Evolutionary conservation across 2,329 filamentous ascomycete genomes (phyloP), one percentile per base, ranked within the genome.

Genomic region (Arthrobotrys conoides): DNA sequence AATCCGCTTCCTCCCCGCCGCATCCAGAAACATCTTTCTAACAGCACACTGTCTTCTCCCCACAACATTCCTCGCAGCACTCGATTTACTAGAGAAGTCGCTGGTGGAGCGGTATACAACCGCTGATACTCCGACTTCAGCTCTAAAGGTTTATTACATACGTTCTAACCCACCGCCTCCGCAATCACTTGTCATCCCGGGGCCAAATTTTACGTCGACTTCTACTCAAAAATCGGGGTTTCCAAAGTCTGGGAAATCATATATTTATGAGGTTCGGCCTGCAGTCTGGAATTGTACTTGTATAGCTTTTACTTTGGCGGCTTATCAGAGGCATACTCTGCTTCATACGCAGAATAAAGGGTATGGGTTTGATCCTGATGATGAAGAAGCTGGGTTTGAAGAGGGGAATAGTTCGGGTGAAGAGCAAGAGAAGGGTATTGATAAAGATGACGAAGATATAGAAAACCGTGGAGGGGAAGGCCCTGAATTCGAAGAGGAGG

Each of bases 221-320:
- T 81, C 80, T 48, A 80, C 82, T 38, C 61, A 20, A 59, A 64
- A 71, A 46, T 84, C 84, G 44, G 82, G 83, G 64, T 27, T 69
- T 46, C 57, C 71, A 5, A 75, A 70, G 36, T 67, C 61, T 57
- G 68, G 63, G 8, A 78, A 71, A 36, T 78, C 75, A 10, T 78
- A 78, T 61, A 33, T 72, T n/a, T 96, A 97, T 84, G 87, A 92
- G 81, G 92, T 98, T 16, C 89, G 91, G 9, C 87, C 94, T 0
- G 82, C 84, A 0, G 89, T 91, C 0, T 98, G 96, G 96, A 94
- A 92, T 84, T 99, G 96, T 84, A 93, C 90, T 0, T 99, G 96
- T 85, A 91, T 94, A 2, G 91, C 90, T 0, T 98, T 98, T 84
- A 88, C 91, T 0, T 91, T 96, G 80, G 87, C 91, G 20, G 89